Base-by-base conservation (phyloP, 2,329 filamentous ascomycete species). In the Paecilomyces formosus region DNA sequence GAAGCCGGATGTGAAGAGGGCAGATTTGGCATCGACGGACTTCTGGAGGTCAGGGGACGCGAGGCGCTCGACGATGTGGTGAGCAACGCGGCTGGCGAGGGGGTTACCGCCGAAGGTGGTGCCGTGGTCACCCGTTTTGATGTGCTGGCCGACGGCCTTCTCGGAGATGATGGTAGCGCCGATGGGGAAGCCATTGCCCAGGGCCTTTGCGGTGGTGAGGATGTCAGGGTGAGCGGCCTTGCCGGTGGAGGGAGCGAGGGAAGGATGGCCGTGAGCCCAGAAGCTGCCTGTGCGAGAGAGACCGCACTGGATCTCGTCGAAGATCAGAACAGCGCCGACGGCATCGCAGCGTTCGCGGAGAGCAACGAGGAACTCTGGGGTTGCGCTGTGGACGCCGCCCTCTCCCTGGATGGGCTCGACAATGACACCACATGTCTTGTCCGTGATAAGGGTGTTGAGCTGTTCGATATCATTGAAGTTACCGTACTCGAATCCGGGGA, bases 401-500 rank as follows among this genome's bases (percentile, higher is more conserved):
- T 99, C 94, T 59, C 94, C 94, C 77, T 99, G 94, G 61, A 99
- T 96, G 8, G 94, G 94, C 80, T 99, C 94, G 53, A 99, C 84
- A 59, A 99, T 92, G 21, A 99, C 94, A 70, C 91, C 92, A 68
- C 92, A 97, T 0, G 94, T 97, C 65, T 87, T 85, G 21, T 91
- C 86, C 0, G 88, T 96, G 30, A 99, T 86, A 18, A 96, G 79
- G 0, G 82, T 82, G 18, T 87, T 78, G 56, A 99, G 83, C 15
- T 80, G 86, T 1, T 79, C 82, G 12, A 93, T 78, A 70, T 97
- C 88, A 71, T 99, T 97, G 79, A 87, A 95, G 7, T 79, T 87
- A 56, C 91, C 93, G 70, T 94, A 91, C 70, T 80, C 86, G 79
- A 96, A 97, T 1, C 94, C 94, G 0, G 94, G 93, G 1, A 99